Base-by-base conservation (phyloP, 2,329 filamentous ascomycete species). In the Aspergillus nomiae region DNA sequence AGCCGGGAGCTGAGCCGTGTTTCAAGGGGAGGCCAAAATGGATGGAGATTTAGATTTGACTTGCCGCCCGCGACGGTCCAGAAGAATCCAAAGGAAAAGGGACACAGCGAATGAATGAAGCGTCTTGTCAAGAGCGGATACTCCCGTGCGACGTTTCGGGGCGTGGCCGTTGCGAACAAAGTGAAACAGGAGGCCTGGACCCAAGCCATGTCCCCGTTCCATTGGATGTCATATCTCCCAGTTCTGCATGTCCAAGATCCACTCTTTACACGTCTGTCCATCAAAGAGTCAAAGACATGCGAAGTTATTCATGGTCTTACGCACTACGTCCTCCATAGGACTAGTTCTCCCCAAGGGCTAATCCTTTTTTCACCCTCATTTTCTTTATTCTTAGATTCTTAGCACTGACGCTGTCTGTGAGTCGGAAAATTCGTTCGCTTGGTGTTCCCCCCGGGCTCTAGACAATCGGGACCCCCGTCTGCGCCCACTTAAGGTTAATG, bases 111-210 rank as follows among this genome's bases (percentile, higher is more conserved):
- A 61, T 61, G 38, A 61, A 41, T 12, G 59, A 26, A 9, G 9
- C n/a, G 46, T 11, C 46, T 36, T 36, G 55, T 30, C 6, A 6
- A 32, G 30, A 55, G 60, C 60, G 60, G 60, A 55, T 55, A 58
- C 55, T 56, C 60, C 60, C 60, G 60, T 62, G 56, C 50, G 60
- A 62, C 60, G 24, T 38, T 58, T 57, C 36, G n/a, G 58, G 12
- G 48, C 43, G 58, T 53, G 58, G 58, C 60, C 60, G 60, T 58
- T 58, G 60, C 48, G 21, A 26, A 41, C 16, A 19, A n/a, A 21
- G 45, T 62, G 60, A 62, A 62, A 62, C 60, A 59, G 48, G 54
- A 41, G 58, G 48, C n/a, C 58, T 51, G 50, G 58, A 59, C 58
- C 55, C 36, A 57, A 55, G 38, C 54, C 34, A 41, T 45, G 24